These are phyloP conservation scores for Trapa bicornis DNA, from an alignment of 345 rosid genomes.

Conservation along the genomic window DNA sequence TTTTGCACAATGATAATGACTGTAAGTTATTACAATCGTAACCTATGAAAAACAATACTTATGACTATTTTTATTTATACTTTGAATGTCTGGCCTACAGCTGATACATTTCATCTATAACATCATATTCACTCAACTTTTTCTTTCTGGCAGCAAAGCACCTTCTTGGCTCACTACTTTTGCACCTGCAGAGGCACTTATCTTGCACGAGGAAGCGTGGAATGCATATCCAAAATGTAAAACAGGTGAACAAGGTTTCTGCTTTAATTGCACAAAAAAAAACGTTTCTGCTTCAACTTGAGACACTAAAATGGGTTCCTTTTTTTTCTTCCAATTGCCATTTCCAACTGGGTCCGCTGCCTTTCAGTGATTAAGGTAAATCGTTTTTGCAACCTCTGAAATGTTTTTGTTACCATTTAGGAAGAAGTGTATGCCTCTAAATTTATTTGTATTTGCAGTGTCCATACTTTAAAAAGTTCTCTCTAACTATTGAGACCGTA, in stretches of 20 bases:
- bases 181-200: constrained; percentile 56
- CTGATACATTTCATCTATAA: neutral
- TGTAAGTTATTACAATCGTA: neutral
- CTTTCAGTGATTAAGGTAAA: constrained; percentile 53
- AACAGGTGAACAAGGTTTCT: constrained; percentile 30
- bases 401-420: neutral
- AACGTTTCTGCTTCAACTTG: too few relatives aligned
- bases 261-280: neutral
- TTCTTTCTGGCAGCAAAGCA: constrained; percentile 40
- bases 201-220: constrained; percentile 68
- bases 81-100: neutral
- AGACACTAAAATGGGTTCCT: constrained; percentile 16
- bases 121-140: constrained; percentile 1
- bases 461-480: constrained; percentile 52
- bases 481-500: constrained; percentile 48
- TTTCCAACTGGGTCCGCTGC: constrained; percentile 12
- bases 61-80: neutral
- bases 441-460: constrained; percentile 30
- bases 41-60: neutral
- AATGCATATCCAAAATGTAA: constrained; percentile 67
- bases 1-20: too few relatives aligned
- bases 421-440: neutral
- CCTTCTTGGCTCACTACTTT: constrained; percentile 55
- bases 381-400: neutral
- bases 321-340: neutral